Evolutionary conservation across 169 alveolate species (phyloP).

Genomic region (Cryptosporidium sp.): DNA sequence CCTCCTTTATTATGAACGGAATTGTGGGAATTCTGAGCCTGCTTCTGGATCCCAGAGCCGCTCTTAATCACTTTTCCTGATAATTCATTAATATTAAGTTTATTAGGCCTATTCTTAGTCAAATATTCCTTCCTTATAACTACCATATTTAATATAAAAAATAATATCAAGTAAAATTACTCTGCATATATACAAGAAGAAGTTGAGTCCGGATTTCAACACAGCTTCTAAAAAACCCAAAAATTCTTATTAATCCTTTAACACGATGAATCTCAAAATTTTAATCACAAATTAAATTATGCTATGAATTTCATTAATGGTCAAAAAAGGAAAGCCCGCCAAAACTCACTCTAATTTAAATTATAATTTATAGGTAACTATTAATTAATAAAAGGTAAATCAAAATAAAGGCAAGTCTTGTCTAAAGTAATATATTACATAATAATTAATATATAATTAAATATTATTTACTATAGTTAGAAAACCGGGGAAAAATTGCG

Average conservation of each 20-base stretch:
- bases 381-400: too few species aligned
- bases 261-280: neutral
- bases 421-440: neutral
- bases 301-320: too few species aligned
- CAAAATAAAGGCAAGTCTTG: neutral
- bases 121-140: conserved; percentile 65
- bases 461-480: too few species aligned
- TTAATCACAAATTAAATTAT: neutral
- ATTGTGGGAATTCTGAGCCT: neutral
- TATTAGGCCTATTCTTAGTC: conserved; percentile 48
- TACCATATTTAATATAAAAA: conserved; percentile 6
- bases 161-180: too few species aligned
- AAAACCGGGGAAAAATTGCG: neutral
- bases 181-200: neutral
- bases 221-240: too few species aligned
- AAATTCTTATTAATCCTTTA: too few species aligned
- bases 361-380: neutral
- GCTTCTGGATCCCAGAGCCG: neutral
- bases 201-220: neutral
- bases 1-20: conserved; percentile 7
- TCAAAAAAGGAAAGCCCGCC: neutral
- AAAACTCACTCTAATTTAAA: too few species aligned
- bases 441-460: too few species aligned
- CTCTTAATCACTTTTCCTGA: conserved; percentile 34
- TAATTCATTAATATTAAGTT: conserved; percentile 1